Evolutionary conservation across 768 basidiomycete species (phyloP), one percentile per base, ranked within the genome.

Genomic region (Boletus insuetus): DNA sequence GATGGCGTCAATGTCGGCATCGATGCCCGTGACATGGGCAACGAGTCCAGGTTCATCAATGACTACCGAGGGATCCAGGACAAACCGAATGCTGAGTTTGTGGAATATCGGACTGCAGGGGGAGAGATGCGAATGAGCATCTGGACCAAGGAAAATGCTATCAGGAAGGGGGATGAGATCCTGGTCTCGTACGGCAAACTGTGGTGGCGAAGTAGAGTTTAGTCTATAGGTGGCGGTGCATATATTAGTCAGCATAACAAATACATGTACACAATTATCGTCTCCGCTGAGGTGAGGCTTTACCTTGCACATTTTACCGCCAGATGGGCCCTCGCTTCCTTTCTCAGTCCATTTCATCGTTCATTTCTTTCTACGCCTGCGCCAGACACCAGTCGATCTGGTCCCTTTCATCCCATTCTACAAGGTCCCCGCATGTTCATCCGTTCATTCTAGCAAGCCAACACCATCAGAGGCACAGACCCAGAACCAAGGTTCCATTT

Each of bases 11-110:
- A 76, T 63, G 80, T 94, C 19, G 94, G 92, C 2, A 77, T 90
- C 39, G 94, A 97, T 67, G 92, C 93, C 19, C 75, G 76, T 29
- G 60, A 42, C 3, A 82, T 82, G 76, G 94, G 94, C 29, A 97
- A 95, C 71, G 91, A 94, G 69, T 87, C 87, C 1, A 77, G 94
- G 64, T 94, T 96, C 67, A 78, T 92, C 55, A 97, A 97, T 62
- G 94, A 96, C 74, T 98, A 87, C 71, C 81, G 94, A 52, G 91
- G 92, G 3, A 76, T 94, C n/a, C 74, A 67, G 46, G 68, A 70
- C 22, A 85, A 76, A 65, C 84, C 91, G 5, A 94, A 94, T 60
- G 87, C 84, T 1, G 61, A 81, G 29, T 93, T 93, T 62, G 73
- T 77, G 47, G 89, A 91, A 40, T 70, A 73, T 37, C 74, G 82